Evolutionary conservation across 345 rosid genomes (phyloP), one percentile per base, ranked within the genome.

Genomic region (Eucalyptus viminalis): DNA sequence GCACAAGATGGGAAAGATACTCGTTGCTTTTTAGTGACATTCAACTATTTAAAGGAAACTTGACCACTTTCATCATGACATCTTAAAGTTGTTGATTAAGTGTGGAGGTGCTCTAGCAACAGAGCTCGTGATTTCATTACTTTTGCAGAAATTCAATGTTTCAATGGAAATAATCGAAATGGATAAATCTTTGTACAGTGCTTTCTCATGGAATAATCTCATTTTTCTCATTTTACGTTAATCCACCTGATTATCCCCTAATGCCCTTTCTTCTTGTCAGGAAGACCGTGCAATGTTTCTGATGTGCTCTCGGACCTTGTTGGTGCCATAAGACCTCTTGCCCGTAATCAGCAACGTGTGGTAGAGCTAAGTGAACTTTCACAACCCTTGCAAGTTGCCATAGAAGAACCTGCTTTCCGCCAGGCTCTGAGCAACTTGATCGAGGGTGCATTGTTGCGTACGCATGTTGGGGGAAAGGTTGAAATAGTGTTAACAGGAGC

Each of bases 391-490:
- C 96, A 93, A 94, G 97, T 96, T 90, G 95, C 99, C 60, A 92
- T 97, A 47, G 99, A 96, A 92, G 99, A 96, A 91, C 95, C 96
- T 54, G 95, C 98, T 90, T 89, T 96, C 90, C 97, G 97, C 86
- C 99, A 97, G 92, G 99, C 98, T 90, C 90, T 97, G 88, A 97
- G 99, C 92, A 96, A 97, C 89, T 94, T 97, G 89, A 96, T 97
- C 65, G 99, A 97, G 93, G 99, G 99, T 92, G 99, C 99, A 60
- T 91, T 97, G 81, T 88, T 96, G 92, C 99, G 99, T 54, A 96
- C 99, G 22, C 96, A 94, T 49, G 96, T 93, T 76, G 96, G 97
- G 6, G 99, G 99, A 24, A 96, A 90, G 90, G 95, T 97, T 49
- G 95, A 96, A 91, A 95, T 97, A 87, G 91, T 92, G 49, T 94